Base-by-base conservation (phyloP, 768 basidiomycete genomes). In the Phylloporus sp. region DNA sequence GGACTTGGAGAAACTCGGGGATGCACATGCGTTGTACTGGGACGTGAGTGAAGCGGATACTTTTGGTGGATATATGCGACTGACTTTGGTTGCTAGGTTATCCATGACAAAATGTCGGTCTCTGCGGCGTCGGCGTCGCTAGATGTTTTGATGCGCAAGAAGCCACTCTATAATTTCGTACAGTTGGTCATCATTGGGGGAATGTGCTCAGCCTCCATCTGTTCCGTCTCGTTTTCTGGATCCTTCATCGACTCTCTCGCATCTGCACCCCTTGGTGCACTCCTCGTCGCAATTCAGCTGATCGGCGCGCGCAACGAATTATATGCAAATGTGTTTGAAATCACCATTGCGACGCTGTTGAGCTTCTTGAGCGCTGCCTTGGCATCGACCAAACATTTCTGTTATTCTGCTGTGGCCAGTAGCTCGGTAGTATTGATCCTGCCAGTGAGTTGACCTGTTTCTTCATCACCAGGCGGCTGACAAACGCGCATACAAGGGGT, bases 291-390 rank as follows among this genome's bases (percentile, higher is more conserved):
- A 38, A 77, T 91, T 13, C 91, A 94, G 63, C 74, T 85, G 41
- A 65, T 89, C 40, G 83, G 85, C 13, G 79, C 80, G 7, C 77
- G 82, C 54, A 88, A 91, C 59, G 87, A 91, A 63, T 68, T 94
- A 15, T 91, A 90, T 60, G 80, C 79, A 6, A 88, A 88, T 50
- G 81, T 93, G 27, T 92, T 89, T 52, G 89, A 90, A 59, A 90
- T 93, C 54, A 88, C 86, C 12, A 79, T 91, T 45, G 85, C 91
- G 5, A 86, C 84, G 3, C 71, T 92, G 23, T 78, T 88, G 66
- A 88, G 88, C 48, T 93, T 94, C 69, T 50, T 91, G 38, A 76
- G 89, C 8, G 89, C 87, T 26, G 88, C 83, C 3, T 71, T 93
- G 38, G 84, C 87, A 0, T 75, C 81, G 13, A 81, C 85, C 1